Percentiles rank a stretch among this genome's conserved stretches.
These are phyloP conservation scores for Fusarium poae DNA, from an alignment of 2,329 filamentous ascomycete genomes.

Conservation along the genomic window DNA sequence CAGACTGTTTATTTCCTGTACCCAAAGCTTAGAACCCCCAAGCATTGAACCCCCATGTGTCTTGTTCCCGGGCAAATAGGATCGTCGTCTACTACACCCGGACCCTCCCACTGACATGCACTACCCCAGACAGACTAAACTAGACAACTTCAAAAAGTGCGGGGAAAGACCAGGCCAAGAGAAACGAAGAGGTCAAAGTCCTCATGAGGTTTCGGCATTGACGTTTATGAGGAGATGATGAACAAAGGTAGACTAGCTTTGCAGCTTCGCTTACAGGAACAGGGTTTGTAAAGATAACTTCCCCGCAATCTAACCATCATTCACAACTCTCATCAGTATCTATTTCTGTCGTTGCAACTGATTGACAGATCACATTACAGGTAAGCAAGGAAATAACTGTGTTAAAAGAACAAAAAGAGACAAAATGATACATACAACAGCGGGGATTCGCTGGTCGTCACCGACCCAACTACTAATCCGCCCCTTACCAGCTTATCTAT, in stretches of 20 bases:
- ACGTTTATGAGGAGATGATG: conserved; percentile 34
- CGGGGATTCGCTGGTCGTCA: not conserved
- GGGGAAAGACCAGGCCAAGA: conserved; percentile 32
- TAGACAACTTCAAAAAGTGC: conserved; percentile 30
- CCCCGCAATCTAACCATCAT: conserved; percentile 31
- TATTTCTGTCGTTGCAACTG: not conserved
- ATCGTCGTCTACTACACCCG: conserved; percentile 9
- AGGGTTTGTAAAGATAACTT: conserved; percentile 4
- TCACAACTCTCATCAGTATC: conserved; percentile 10
- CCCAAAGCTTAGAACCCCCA: not conserved
- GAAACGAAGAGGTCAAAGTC: conserved; percentile 1
- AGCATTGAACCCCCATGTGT: not conserved
- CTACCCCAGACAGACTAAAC: conserved; percentile 22
- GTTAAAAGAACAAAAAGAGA: not conserved
- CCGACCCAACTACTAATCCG: not conserved
- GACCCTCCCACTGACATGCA: conserved; percentile 3
- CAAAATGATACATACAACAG: not conserved
- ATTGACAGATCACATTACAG: not conserved
- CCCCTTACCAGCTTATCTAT: not conserved
- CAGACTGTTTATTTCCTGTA: not conserved
- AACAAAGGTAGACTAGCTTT: conserved; percentile 11
- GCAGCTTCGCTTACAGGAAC: not conserved
- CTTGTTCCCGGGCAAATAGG: conserved; percentile 36
- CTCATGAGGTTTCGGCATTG: conserved; percentile 21
- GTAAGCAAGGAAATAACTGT: not conserved